Evolutionary conservation across 257 asterid species (phyloP), one percentile per base, ranked within the genome.

Genomic region (Coffea canephora): DNA sequence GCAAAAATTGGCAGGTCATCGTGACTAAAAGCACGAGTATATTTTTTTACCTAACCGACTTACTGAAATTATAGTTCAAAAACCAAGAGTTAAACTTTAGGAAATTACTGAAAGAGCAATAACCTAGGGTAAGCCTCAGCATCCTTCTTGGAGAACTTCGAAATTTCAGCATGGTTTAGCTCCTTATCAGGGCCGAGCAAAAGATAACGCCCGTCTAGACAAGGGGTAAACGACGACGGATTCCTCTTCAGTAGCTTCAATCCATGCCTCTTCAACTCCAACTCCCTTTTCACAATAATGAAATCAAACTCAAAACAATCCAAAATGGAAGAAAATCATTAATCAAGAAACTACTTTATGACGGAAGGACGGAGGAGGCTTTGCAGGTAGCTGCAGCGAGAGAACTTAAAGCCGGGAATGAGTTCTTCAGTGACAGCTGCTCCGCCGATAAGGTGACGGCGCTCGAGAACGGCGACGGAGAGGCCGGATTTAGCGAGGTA

Each of bases 201-300:
- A 71, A 95, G 97, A 79, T 91, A 95, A 36, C 97, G 97, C 36
- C 99, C 97, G 71, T 93, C 99, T 34, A 84, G 69, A 79, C 97
- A 92, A n/a, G 99, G 99, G 99, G 99, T 95, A 82, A 95, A 95
- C 54, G 99, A 95, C 55, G 99, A 90, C 10, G 99, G 97, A 80
- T 41, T 91, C 85, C 98, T 89, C 87, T 86, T 93, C 88, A 93
- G 79, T 84, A 95, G 64, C 86, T 89, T 95, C 93, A 95, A 80
- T 14, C 99, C 99, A 83, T 92, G 97, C 83, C 83, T 90, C 86
- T 75, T 86, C 77, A 95, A 76, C 77, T 95, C 99, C 91, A 95
- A 73, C 76, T 95, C 99, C 85, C 34, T 31, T 31, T 97, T 68
- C 18, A 18, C 52, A 6, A 67, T 59, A 45, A 7, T 31, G 69